Evolutionary conservation across 2,329 filamentous ascomycete genomes (phyloP), one percentile per base, ranked within the genome.

Genomic region (Cladosporium phlei): DNA sequence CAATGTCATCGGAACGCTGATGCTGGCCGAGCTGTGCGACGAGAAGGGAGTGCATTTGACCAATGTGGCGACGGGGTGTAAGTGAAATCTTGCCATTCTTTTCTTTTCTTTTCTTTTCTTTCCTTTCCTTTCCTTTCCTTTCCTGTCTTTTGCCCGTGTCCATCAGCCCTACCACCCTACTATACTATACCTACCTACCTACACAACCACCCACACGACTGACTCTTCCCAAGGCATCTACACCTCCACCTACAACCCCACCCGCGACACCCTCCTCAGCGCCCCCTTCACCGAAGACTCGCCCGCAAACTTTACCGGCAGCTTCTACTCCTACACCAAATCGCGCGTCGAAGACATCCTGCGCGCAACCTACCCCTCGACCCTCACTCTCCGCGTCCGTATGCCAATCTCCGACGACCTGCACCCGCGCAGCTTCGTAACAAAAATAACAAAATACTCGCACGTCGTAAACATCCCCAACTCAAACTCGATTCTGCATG

Each of bases 371-470:
- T 85, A 83, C 66, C 68, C 66, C 38, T 81, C 83, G 63, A 70
- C 70, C 59, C 72, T 85, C 46, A 77, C 83, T 58, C 75, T 85
- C 48, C 78, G 82, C 39, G 71, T 85, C 46, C 80, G 82, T 55
- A 85, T 85, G 81, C 81, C 82, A 30, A 80, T 85, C 51, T 80
- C 77, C 56, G 80, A 83, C 59, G 80, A 85, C 67, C 70, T 85
- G 27, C 76, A 85, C 64, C 65, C 76, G 14, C 78, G 81, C 61
- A 83, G 78, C 67, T 85, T 85, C 57, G 79, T 85, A 56, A 83
- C 81, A 65, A 85, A 85, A 69, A 83, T 85, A 56, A 67, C 73
- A 55, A 74, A 75, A 57, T 86, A 85, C 65, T 75, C 80, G 44
- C 72, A 72, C 38, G 78, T 86, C 28, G 80, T 85, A 53, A 74